Conservation (phyloP, 495 filamentous ascomycete species). For the Penicillium longicatenatum region DNA sequence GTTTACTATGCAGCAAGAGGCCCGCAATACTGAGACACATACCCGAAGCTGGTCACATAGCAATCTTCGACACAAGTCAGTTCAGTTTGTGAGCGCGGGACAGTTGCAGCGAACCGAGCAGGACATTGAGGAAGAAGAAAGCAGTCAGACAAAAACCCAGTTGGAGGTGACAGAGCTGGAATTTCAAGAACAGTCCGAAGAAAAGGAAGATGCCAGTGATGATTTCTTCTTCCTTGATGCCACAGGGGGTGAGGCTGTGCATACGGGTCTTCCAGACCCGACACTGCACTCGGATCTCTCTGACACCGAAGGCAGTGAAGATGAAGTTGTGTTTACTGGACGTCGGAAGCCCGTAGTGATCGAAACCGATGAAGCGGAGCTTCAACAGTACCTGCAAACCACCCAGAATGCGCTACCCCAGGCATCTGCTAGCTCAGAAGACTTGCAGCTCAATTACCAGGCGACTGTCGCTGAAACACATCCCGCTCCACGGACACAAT, state of each 20-base stretch:
- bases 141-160: neutral
- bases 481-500: neutral
- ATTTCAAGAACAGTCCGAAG: constrained; percentile 3
- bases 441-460: neutral
- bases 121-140: constrained; percentile 15
- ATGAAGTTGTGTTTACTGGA: constrained; percentile 48
- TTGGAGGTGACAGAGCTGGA: constrained; percentile 11
- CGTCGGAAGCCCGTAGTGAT: constrained; percentile 21
- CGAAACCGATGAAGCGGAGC: constrained; percentile 18
- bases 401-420: neutral
- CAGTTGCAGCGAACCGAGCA: constrained; percentile 49
- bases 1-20: constrained; percentile 74
- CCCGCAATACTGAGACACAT: constrained; percentile 70
- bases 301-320: constrained; percentile 36
- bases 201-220: neutral
- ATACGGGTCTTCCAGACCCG: constrained; percentile 25
- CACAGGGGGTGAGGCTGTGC: constrained; percentile 13
- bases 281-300: constrained; percentile 1
- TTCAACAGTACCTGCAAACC: constrained; percentile 12
- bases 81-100: constrained; percentile 76
- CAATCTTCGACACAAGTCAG: constrained; percentile 56
- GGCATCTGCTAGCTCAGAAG: neutral
- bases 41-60: constrained; percentile 33
- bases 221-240: constrained; percentile 30
- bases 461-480: neutral